Base-by-base conservation (phyloP, 371 early-diverging fungal genomes). In the Mortierella sp. region DNA sequence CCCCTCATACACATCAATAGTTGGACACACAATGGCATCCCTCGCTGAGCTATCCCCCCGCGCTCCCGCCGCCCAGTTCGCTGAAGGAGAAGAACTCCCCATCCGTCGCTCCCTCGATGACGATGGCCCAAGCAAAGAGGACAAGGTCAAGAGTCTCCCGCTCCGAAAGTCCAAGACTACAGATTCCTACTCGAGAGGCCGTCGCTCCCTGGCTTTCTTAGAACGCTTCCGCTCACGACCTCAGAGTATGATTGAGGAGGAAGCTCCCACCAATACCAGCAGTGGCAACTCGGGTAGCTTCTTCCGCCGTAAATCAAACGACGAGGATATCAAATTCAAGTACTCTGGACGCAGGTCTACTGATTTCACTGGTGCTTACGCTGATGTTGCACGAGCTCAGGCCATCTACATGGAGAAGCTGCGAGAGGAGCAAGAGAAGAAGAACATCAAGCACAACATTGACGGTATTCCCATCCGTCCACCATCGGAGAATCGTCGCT, bases 401-500 rank as follows among this genome's bases (percentile, higher is more conserved):
- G 51, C 54, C 13, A 14, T 61, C 12, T 72, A 37, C 28, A 72
- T 66, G 59, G 62, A 57, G 3, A 61, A 58, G 50, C 21, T 72
- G 25, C 25, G 73, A 43, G 66, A 49, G 21, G 73, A 66, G 34
- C 67, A 62, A 19, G 50, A 52, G 28, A 16, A 41, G 13, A 57
- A 62, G 41, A 47, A 54, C 24, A 50, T 72, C 50, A 66, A 41
- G 13, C 24, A 47, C 14, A 72, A 66, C 29, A 37, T 40, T 4
- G 73, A 72, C 19, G 73, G 73, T 0, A 8, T 71, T 27, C 72
- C 66, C 4, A 60, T 71, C 44, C 59, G 67, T 1, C 67, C 55
- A 6, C 57, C 59, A 13, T 19, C 21, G 13, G 31, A 54, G n/a
- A 52, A 54, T 48, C 59, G 60, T 25, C 56, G 57, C 4, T 31